phyloP scores from a whole-genome alignment of 768 basidiomycete species.

The Tylopilus sp. region DNA sequence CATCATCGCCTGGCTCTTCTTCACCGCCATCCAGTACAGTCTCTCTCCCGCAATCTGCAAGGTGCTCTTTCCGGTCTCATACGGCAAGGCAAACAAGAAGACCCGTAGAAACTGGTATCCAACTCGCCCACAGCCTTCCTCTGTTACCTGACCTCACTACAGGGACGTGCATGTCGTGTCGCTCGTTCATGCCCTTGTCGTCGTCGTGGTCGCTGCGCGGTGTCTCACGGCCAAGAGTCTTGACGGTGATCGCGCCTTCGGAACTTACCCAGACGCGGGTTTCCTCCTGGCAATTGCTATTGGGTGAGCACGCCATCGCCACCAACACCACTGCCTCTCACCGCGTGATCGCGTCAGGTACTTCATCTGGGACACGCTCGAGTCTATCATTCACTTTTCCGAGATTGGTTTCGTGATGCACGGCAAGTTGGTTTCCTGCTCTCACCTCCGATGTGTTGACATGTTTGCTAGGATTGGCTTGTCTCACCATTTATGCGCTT shows the following conservation, averaged over 20 bases:
- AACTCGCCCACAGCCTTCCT: not conserved
- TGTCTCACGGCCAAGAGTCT: constrained; percentile 48
- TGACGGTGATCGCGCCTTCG: constrained; percentile 65
- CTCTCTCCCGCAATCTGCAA: constrained; percentile 53
- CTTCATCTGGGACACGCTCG: constrained; percentile 83
- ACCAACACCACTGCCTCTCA: not conserved
- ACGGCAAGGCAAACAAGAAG: constrained; percentile 42
- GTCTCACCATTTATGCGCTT: constrained; percentile 61
- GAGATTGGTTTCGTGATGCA: constrained; percentile 77
- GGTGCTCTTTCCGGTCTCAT: constrained; percentile 46
- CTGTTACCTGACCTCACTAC: not conserved
- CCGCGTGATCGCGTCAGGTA: constrained; percentile 40
- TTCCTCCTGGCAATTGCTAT: constrained; percentile 63
- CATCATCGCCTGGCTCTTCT: constrained; percentile 51
- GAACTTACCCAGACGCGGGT: constrained; percentile 61
- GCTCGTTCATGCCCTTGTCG: constrained; percentile 64
- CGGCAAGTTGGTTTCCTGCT: constrained; percentile 39
- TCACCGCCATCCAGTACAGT: constrained; percentile 55
- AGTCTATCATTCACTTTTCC: constrained; percentile 63
- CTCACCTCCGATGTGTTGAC: constrained; percentile 1
- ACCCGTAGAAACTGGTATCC: constrained; percentile 59
- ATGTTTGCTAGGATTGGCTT: constrained; percentile 48
- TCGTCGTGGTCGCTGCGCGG: constrained; percentile 60
- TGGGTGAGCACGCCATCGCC: constrained; percentile 47
- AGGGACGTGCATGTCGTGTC: constrained; percentile 75